Evolutionary conservation across 2,329 filamentous ascomycete genomes (phyloP), one percentile per base, ranked within the genome.

Genomic region (Chrysosporium keratinophilum): DNA sequence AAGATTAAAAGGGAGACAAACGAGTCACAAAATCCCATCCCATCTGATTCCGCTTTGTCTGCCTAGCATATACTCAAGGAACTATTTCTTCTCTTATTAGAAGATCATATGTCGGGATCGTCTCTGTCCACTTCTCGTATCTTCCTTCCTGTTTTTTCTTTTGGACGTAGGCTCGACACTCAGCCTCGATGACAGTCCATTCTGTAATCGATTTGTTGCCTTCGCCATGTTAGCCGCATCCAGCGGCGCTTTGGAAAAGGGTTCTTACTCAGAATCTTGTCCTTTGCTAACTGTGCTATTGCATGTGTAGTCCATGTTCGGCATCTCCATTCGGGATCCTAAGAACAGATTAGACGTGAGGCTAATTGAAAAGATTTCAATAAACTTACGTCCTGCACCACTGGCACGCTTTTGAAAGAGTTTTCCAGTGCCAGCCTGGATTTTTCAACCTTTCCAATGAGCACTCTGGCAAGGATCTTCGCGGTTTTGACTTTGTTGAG

Each of bases 391-490:
- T 59, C 56, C 50, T 70, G 62, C 5, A 68, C 55, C 4, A 74
- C 56, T 5, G 69, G 66, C 5, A 65, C 59, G 2, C 48, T 42
- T 17, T 63, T 61, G 5, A 74, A 48, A 28, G 43, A 72, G 65
- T 1, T 61, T 44, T 19, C 66, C 20, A 10, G 74, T 62, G 0
- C 64, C 61, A 17, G 56, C 14, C 50, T 69, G 60, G 55, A 72
- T 35, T 57, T 63, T 20, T 63, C 59, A 28, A 74, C 54, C 58
- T 75, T 75, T 28, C 65, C 71, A 47, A 74, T 65, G 11, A 68
- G 5, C 53, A 73, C 54, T 10, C 70, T 69, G 1, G 61, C 67
- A 34, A 75, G 65, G 9, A 73, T 64, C 19, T 35, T 65, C 17
- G 41, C 55, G 1, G 65, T 64, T 37, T 57, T 55, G 43, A 57